Conservation (phyloP, 2,329 filamentous ascomycete species). For the Bimuria novae-zelandiae region DNA sequence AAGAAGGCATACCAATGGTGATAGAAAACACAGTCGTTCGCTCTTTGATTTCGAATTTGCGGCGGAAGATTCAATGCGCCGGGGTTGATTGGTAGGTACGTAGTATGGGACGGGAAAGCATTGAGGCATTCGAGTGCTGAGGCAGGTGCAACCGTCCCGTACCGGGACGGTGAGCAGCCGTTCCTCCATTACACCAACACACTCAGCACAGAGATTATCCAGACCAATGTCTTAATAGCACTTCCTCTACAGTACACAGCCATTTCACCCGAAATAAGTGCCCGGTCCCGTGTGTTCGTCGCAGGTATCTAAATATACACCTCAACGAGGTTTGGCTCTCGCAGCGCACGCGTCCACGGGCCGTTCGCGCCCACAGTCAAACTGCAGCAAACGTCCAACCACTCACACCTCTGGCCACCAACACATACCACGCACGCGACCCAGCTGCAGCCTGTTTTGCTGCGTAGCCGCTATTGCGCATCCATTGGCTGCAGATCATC, state of each 20-base stretch:
- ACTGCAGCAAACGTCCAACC: neutral
- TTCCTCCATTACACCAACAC: no score
- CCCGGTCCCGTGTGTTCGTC: constrained; percentile 4
- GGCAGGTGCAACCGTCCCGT: neutral
- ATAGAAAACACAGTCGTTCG: no score
- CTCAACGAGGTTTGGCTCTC: no score
- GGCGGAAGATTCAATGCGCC: no score
- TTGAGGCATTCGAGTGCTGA: neutral
- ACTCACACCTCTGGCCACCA: constrained; percentile 6
- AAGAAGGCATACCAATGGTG: neutral
- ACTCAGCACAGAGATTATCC: no score
- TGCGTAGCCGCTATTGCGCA: constrained; percentile 35
- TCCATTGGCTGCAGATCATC: constrained; percentile 29
- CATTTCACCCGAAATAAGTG: constrained; percentile 3
- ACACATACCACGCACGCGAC: constrained; percentile 4
- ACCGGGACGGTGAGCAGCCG: neutral
- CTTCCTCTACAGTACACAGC: neutral
- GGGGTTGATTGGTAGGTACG: no score
- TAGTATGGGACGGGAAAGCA: neutral
- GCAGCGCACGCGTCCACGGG: no score
- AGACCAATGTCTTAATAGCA: no score
- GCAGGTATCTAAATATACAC: constrained; percentile 19
- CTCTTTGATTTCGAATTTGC: neutral
- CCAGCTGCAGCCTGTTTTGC: constrained; percentile 27
- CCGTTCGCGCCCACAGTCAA: constrained; percentile 4